Evolutionary conservation across 2,329 filamentous ascomycete genomes (phyloP).

Genomic region (Fusarium subglutinans): DNA sequence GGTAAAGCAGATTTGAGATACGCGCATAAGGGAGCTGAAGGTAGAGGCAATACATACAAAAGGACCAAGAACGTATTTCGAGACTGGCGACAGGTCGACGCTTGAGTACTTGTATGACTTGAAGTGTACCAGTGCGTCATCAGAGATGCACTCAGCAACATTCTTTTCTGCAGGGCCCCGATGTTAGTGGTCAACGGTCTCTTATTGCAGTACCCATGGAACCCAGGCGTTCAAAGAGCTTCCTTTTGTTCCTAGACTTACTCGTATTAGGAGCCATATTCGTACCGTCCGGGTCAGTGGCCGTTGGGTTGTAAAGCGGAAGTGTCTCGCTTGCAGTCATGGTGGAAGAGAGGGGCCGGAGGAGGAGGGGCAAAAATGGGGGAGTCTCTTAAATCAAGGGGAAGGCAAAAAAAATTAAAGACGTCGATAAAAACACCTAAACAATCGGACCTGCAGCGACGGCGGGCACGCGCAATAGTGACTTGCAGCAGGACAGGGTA

Average conservation of each 20-base stretch:
- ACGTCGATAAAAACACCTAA: conserved; percentile 18
- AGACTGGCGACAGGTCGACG: conserved; percentile 94
- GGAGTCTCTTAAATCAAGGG: conserved; percentile 32
- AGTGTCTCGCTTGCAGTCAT: conserved; percentile 48
- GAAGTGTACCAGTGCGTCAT: conserved; percentile 89
- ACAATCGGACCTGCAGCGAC: conserved; percentile 22
- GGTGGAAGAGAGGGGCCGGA: conserved; percentile 40
- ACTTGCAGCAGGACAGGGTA: conserved; percentile 10
- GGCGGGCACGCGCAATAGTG: conserved; percentile 9
- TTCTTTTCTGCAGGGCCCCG: conserved; percentile 53
- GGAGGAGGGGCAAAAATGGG: conserved; percentile 37
- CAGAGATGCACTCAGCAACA: conserved; percentile 79
- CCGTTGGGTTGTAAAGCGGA: conserved; percentile 45
- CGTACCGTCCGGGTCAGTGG: conserved; percentile 39
- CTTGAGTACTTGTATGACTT: conserved; percentile 97
- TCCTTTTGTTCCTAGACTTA: conserved; percentile 29
- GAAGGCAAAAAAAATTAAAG: conserved; percentile 3
- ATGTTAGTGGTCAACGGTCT: conserved; percentile 2
- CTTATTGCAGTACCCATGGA: not conserved
- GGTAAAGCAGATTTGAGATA: conserved; percentile 9
- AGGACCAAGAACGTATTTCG: conserved; percentile 91
- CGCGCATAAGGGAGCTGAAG: not conserved
- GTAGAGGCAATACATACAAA: conserved; percentile 73
- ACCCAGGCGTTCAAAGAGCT: not conserved
- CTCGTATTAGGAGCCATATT: conserved; percentile 50